Conservation (phyloP, 1,284 basidiomycete genomes). For the Coniophora puteana region DNA sequence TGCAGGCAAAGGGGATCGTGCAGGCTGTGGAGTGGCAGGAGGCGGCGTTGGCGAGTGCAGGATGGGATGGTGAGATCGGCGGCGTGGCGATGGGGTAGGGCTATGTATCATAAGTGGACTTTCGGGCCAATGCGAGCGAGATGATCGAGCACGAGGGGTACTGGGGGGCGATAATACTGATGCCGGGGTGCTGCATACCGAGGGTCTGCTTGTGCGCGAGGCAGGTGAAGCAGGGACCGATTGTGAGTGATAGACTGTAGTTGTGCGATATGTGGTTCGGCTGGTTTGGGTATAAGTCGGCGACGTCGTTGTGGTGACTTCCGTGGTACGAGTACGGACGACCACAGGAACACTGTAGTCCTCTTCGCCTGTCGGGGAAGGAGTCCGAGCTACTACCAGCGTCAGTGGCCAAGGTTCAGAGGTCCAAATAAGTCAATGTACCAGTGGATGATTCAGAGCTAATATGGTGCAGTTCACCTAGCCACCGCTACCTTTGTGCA, state of each 20-base stretch:
- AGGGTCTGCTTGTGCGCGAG: not conserved
- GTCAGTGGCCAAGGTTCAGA: too few relatives aligned
- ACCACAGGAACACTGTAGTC: too few relatives aligned
- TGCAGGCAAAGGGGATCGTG: not conserved
- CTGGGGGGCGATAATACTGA: not conserved
- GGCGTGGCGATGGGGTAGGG: too few relatives aligned
- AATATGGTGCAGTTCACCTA: too few relatives aligned
- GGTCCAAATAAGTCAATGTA: too few relatives aligned
- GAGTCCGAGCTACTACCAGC: too few relatives aligned
- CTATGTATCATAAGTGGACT: not conserved
- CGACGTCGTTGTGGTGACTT: not conserved
- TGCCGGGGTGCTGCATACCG: not conserved
- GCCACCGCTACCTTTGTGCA: too few relatives aligned
- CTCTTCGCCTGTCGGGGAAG: too few relatives aligned
- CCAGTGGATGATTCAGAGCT: too few relatives aligned
- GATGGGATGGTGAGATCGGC: too few relatives aligned
- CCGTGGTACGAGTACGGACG: not conserved
- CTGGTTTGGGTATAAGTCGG: not conserved
- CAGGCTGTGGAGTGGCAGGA: not conserved
- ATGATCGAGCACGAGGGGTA: not conserved
- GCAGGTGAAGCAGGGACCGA: not conserved
- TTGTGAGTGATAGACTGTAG: not conserved
- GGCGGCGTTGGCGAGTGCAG: too few relatives aligned
- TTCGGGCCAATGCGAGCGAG: not conserved
- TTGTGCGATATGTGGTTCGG: not conserved